Conservation (phyloP, 139 green algal genomes). For the Micractinium sp. region DNA sequence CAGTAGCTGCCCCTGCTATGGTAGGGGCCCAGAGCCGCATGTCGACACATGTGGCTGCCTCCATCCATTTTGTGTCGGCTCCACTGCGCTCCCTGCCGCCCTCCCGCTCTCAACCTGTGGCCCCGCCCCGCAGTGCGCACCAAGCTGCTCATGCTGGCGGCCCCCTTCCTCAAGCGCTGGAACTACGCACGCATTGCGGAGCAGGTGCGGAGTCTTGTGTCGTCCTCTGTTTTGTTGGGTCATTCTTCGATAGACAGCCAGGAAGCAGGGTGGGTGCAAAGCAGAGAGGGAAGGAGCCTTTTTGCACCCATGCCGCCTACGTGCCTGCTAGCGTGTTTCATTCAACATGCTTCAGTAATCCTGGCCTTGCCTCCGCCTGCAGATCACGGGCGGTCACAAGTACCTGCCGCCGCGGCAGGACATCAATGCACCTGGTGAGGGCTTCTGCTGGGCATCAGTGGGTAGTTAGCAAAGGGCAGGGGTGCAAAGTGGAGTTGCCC, state of each 20-base stretch:
- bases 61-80: too few relatives aligned
- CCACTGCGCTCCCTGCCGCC: too few relatives aligned
- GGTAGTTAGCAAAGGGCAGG: background rate
- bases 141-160: slow-evolving; percentile 94
- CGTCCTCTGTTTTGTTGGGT: too few relatives aligned
- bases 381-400: slow-evolving; percentile 80
- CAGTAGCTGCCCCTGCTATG: too few relatives aligned
- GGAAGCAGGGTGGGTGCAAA: too few relatives aligned
- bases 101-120: background rate
- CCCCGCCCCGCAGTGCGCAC: slow-evolving; percentile 56
- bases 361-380: background rate
- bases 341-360: too few relatives aligned
- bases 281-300: too few relatives aligned
- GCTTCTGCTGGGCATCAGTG: background rate
- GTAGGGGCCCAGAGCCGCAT: too few relatives aligned
- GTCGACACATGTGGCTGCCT: too few relatives aligned
- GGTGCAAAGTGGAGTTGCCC: background rate
- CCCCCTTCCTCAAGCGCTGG: slow-evolving; percentile 92
- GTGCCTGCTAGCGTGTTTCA: too few relatives aligned
- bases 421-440: slow-evolving; percentile 81
- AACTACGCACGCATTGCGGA: slow-evolving; percentile 81
- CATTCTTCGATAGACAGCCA: too few relatives aligned
- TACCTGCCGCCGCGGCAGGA: slow-evolving; percentile 90
- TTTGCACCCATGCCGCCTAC: too few relatives aligned
- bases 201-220: slow-evolving; percentile 11